Base-by-base conservation (phyloP, 345 rosid species). In the Pistacia vera region DNA sequence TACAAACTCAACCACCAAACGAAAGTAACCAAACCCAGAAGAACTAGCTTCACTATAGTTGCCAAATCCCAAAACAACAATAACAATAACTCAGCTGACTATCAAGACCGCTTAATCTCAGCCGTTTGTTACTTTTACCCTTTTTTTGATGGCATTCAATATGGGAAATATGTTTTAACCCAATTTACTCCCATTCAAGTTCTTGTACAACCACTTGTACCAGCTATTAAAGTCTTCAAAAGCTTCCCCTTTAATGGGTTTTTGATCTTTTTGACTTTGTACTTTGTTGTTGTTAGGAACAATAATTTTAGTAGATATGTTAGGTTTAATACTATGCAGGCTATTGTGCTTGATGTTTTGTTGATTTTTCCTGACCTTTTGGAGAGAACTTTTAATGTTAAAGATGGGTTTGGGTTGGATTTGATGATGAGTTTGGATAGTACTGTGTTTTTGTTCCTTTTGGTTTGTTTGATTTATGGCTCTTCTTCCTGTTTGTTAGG, bases 251-350 rank as follows among this genome's bases (percentile, higher is more conserved):
- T 93, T 5, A 95, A 92, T 72, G 96, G 99, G 74, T 88, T 95
- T 69, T 77, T 95, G 46, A 85, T 92, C 71, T 92, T 92, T 77
- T 71, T 92, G 66, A 85, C 96, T 25, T 87, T 95, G 66, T 95
- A 95, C 86, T 95, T 93, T 74, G 94, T 89, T 57, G 95, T 95
- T 70, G 98, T 95, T 9, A 90, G 96, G 84, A 95, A 93, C 78
- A 81, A 74, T 3, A 93, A 90, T 11, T 93, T 96, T 79, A 93
- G 97, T 81, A 92, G 93, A 85, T 93, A 95, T 78, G 99, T 93
- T 71, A 90, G 99, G 91, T 95, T 95, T 82, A 95, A 95, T 80
- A 92, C 97, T 46, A 95, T 93, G 99, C 99, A 95, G 81, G 99
- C 94, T 17, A 88, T 95, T 38, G 96, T 90, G 73, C 97, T 95